Evolutionary conservation across 352 stramenopile species (phyloP), one percentile per base, ranked within the genome.

Genomic region (Phytophthora multivora): DNA sequence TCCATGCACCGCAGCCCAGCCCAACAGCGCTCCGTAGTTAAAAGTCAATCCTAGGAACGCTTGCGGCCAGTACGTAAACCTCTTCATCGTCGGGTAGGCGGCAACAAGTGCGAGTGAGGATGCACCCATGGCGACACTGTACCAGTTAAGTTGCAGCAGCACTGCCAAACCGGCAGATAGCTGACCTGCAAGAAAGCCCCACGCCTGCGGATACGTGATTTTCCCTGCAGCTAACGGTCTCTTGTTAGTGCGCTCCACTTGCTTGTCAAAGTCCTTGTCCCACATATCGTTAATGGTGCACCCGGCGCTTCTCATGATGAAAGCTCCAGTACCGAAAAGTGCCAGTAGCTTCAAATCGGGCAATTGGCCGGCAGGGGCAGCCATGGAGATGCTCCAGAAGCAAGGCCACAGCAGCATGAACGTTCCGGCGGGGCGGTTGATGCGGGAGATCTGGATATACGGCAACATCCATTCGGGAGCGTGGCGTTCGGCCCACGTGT

Each of bases 251-350:
- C 98, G 87, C 63, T 93, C 83, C 15, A 99, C 98, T 38, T 96
- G 70, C 58, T 88, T 90, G 82, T 99, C 98, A 76, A 98, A 97
- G 59, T 99, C 88, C 52, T 90, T 87, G 89, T 99, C 98, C 97
- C 96, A 99, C 83, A 99, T 98, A 77, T 99, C 98, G 73, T 99
- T 99, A 72, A 99, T 99, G 35, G 96, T 99, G 79, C 98, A 99
- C 4, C 98, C 98, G 16, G 91, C 91, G 65, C 96, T 94, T 28
- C 97, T 85, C 98, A 99, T 99, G 58, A 99, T 86, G 75, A 99
- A 92, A 16, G 97, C 86, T 12, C 98, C 98, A 4, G 86, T 84
- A 23, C 75, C 89, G 56, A 95, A 95, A 5, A 94, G 73, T 35
- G 81, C 76, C 45, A 98, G 72, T 41, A 98, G 78, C 33, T 75